A percentile compares a stretch with the other conserved stretches of the same genome.
Conservation (phyloP, 177 flowering plant species). For the Tripterygium wilfordii region DNA sequence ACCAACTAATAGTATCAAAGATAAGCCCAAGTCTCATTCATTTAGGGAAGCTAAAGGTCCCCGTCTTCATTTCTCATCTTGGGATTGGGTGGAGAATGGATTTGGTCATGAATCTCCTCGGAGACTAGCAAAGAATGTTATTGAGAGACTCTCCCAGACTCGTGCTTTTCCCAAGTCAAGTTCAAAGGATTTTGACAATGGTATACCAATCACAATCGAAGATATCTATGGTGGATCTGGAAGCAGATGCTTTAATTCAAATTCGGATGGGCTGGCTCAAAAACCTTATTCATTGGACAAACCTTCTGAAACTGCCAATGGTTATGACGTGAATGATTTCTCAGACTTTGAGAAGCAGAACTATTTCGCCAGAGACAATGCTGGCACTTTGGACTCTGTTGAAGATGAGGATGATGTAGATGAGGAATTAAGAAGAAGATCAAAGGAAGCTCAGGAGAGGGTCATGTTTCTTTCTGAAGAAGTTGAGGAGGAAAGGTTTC, state of each 20-base stretch:
- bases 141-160: constrained; percentile 68
- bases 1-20: constrained; percentile 37
- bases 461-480: constrained; percentile 49
- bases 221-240: constrained; percentile 56
- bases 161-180: constrained; percentile 24
- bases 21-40: constrained; percentile 46
- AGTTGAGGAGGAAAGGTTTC: constrained; percentile 45
- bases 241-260: constrained; percentile 22
- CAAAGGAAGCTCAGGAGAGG: constrained; percentile 66
- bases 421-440: constrained; percentile 38
- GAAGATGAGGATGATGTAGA: constrained; percentile 38
- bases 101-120: constrained; percentile 58
- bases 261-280: constrained; percentile 21
- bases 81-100: constrained; percentile 47
- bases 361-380: constrained; percentile 14
- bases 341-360: constrained; percentile 18
- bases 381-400: constrained; percentile 8
- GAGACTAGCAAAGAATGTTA: constrained; percentile 66
- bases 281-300: constrained; percentile 19
- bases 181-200: constrained; percentile 35
- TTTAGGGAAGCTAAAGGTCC: constrained; percentile 50
- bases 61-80: constrained; percentile 26
- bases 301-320: constrained; percentile 18
- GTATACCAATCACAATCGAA: constrained; percentile 59
- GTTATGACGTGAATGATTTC: constrained; percentile 18